Evolutionary conservation across 306 rosid genomes (phyloP).

Genomic region (barrel medic (Medicago truncatula)): DNA sequence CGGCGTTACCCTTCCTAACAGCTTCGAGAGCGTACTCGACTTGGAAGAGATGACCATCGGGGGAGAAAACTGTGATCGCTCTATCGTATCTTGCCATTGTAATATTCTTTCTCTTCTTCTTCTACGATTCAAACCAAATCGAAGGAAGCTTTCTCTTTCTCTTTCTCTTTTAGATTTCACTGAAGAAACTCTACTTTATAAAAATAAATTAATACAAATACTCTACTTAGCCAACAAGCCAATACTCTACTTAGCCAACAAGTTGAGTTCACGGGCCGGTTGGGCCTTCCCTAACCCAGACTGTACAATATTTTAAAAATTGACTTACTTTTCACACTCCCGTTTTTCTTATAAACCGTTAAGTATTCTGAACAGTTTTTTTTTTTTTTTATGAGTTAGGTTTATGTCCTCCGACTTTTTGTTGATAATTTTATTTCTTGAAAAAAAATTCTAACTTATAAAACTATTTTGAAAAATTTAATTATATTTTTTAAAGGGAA

Average conservation of each 20-base stretch:
- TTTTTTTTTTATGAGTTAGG: too few species aligned
- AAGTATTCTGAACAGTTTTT: not conserved
- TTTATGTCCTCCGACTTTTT: too few species aligned
- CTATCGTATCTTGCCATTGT: slow-evolving; percentile 95
- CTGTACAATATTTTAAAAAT: not conserved
- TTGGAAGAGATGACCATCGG: slow-evolving; percentile 96
- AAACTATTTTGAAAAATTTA: too few species aligned
- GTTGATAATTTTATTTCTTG: too few species aligned
- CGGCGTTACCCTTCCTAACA: slow-evolving; percentile 99
- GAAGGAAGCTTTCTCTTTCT: not conserved
- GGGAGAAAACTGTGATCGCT: slow-evolving; percentile 96
- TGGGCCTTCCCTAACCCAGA: not conserved
- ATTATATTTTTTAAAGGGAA: too few species aligned
- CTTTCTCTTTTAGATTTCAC: slow-evolving; percentile 7
- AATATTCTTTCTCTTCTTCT: not conserved
- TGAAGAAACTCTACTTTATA: not conserved
- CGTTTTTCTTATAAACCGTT: not conserved
- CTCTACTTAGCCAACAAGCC: slow-evolving; percentile 38
- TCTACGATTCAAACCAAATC: slow-evolving; percentile 11
- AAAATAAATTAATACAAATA: not conserved
- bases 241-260: slow-evolving; percentile 34
- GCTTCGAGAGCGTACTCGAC: slow-evolving; percentile 99
- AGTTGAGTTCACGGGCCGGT: slow-evolving; percentile 7
- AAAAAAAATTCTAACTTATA: too few species aligned
- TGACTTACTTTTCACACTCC: not conserved